Evolutionary conservation across 495 filamentous ascomycete genomes (phyloP), one percentile per base, ranked within the genome.

Genomic region (Penicillium flavigenum): DNA sequence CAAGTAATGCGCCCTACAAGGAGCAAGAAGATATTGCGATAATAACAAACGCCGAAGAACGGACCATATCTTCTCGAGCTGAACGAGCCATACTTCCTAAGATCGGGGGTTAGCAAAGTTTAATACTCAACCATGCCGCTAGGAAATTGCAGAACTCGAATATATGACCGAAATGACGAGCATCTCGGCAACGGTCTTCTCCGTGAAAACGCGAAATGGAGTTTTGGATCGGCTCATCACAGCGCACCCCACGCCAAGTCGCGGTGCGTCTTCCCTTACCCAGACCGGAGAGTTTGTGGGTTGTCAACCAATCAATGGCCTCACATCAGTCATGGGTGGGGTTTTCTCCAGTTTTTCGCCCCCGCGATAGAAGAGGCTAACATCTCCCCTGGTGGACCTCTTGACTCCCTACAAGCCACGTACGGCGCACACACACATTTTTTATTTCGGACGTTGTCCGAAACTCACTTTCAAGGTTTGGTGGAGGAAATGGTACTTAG

Each of bases 161-260:
- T 17, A 46, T 26, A 49, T 56, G 24, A 24, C 44, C 41, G n/a
- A 38, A 16, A 27, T 39, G 45, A 26, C n/a, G 32, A 29, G 16
- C n/a, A 4, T 46, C 19, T 46, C 42, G 42, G 42, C 31, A 47
- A 47, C 42, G 31, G 12, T 26, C 16, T 26, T 46, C 39, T 8
- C 24, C 20, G 9, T 27, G n/a, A 17, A 31, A 32, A 12, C n/a
- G 17, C 7, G 17, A 32, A 9, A 22, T 43, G 20, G n/a, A 43
- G 38, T n/a, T 14, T 5, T 10, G 10, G 22, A 32, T 53, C 39
- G 51, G 46, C 27, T 8, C 24, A n/a, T 55, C 53, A 22, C 47
- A 47, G 32, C 53, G 53, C 47, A 49, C 46, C 47, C 58, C 58
- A 51, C 52, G 52, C 58, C 47, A 60, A 60, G 47, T 1, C 10